These are phyloP conservation scores for Candida chauliodis DNA, from an alignment of 805 yeast species.

Conservation along the genomic window DNA sequence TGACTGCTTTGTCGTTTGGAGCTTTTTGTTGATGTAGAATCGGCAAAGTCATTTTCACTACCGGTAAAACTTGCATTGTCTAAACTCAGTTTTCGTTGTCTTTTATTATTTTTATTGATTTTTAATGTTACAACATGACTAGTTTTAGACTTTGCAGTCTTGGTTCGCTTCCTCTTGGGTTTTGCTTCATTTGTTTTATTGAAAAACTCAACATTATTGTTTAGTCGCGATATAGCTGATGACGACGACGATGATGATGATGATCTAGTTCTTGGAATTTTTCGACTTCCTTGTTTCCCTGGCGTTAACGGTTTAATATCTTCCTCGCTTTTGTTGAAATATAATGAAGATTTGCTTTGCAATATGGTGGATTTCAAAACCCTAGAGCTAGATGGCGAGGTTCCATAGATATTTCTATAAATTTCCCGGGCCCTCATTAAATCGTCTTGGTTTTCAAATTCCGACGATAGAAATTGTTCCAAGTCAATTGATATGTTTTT, in stretches of 20 bases:
- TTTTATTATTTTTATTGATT: too few relatives aligned
- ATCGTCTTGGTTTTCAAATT: slow-evolving; percentile 11
- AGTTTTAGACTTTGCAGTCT: background rate
- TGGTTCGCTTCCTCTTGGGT: background rate
- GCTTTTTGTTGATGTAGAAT: slow-evolving; percentile 1
- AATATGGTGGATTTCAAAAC: background rate
- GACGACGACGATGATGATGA: background rate
- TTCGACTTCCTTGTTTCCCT: background rate
- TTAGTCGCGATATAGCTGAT: background rate
- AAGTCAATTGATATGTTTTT: slow-evolving; percentile 9
- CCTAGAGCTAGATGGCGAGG: slow-evolving; percentile 7
- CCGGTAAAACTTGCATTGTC: background rate
- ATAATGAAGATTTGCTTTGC: background rate
- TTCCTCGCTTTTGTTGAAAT: background rate
- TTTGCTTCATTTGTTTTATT: background rate
- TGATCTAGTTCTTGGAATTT: background rate
- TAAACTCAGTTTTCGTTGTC: background rate
- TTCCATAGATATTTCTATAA: slow-evolving; percentile 10
- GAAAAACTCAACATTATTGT: background rate
- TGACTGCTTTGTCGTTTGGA: background rate
- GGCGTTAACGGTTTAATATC: background rate
- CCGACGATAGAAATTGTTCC: slow-evolving; percentile 21
- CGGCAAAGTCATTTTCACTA: background rate
- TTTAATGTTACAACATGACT: background rate
- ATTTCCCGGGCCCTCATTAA: slow-evolving; percentile 5